These are phyloP conservation scores for Colletotrichum cuscutae DNA, from an alignment of 2,329 filamentous ascomycete species.

Conservation along the genomic window DNA sequence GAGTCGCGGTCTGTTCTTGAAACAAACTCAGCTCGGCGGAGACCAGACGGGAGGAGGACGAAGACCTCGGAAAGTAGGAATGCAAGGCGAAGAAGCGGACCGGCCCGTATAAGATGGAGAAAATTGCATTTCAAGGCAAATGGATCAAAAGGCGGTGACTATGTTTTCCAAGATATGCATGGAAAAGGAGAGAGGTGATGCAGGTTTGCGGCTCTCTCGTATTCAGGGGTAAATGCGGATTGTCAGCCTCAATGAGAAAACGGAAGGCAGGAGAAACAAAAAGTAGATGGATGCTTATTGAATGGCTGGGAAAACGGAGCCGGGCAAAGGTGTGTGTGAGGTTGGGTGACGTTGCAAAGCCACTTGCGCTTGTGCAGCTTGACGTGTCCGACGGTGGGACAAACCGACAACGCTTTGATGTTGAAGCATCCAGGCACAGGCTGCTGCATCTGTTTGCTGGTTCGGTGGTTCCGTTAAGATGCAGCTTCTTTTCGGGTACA, in stretches of 20 bases:
- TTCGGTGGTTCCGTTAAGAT: background rate
- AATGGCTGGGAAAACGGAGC: conserved; percentile 14
- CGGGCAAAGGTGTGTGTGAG: background rate
- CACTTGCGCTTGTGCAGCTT: conserved; percentile 19
- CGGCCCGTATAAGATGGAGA: conserved; percentile 1
- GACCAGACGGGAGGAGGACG: conserved; percentile 7
- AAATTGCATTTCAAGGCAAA: background rate
- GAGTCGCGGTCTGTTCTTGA: conserved; percentile 4
- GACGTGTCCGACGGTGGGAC: conserved; percentile 17
- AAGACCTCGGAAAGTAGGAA: background rate
- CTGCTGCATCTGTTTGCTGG: conserved; percentile 3
- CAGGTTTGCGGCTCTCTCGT: background rate
- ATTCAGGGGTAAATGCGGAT: background rate
- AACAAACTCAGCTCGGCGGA: conserved; percentile 2
- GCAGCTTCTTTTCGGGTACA: background rate
- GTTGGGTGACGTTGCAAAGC: conserved; percentile 10
- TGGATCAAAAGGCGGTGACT: conserved; percentile 10
- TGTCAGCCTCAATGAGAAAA: background rate
- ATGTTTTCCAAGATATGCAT: background rate
- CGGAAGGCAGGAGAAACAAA: too few relatives aligned
- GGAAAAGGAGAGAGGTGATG: background rate
- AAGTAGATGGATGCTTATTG: background rate
- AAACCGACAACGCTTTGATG: conserved; percentile 5
- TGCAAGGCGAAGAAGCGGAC: conserved; percentile 4
- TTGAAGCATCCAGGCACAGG: background rate